Conservation (phyloP, 805 yeast species). For the Yarrowia sp. region DNA sequence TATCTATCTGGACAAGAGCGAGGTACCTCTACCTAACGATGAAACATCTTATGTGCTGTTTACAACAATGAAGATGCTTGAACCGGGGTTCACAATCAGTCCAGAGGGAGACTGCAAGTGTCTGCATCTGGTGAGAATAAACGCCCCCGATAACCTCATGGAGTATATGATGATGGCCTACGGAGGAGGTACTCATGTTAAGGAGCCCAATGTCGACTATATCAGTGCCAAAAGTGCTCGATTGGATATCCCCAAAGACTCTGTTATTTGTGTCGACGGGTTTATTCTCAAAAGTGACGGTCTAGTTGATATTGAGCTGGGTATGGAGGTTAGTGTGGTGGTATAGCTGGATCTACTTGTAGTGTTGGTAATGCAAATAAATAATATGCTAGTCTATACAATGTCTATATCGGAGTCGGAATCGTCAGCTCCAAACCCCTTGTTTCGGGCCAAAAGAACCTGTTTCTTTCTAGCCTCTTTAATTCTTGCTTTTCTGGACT, state of each 20-base stretch:
- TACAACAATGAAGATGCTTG: slow-evolving; percentile 2
- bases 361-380: no score
- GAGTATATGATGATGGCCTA: slow-evolving; percentile 21
- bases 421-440: neutral
- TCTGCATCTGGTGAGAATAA: slow-evolving; percentile 1
- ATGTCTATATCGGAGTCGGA: neutral
- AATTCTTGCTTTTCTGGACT: neutral
- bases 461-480: neutral
- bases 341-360: no score
- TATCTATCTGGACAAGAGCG: neutral
- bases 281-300: neutral
- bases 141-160: slow-evolving; percentile 16
- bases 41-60: slow-evolving; percentile 3
- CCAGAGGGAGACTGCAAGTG: slow-evolving; percentile 3
- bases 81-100: neutral
- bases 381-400: neutral
- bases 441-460: neutral
- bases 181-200: neutral
- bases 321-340: neutral
- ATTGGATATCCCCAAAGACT: neutral
- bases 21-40: neutral
- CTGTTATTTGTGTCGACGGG: slow-evolving; percentile 14
- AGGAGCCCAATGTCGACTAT: neutral
- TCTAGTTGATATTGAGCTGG: neutral
- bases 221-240: neutral